phyloP scores from a whole-genome alignment of 2,329 filamentous ascomycete species.

The Colletotrichum euphorbiae region DNA sequence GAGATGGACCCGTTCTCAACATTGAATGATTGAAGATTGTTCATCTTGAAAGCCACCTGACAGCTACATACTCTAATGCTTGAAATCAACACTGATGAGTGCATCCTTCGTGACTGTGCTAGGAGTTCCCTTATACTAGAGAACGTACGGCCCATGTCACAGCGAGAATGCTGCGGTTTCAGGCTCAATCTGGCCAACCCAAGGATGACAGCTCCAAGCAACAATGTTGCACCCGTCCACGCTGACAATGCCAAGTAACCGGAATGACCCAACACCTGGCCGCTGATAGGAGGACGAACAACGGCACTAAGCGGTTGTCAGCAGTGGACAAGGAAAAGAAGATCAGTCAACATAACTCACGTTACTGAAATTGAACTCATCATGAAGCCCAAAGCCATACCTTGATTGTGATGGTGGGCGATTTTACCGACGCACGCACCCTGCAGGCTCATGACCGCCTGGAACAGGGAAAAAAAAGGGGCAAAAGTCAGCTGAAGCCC shows the following conservation, averaged over 20 bases:
- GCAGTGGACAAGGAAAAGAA: neutral
- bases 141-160: neutral
- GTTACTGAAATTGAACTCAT: constrained; percentile 56
- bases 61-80: no score
- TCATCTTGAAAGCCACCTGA: no score
- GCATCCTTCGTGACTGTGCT: no score
- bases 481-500: neutral
- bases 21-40: no score
- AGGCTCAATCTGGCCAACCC: constrained; percentile 36
- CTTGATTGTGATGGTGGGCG: constrained; percentile 51
- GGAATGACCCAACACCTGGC: constrained; percentile 50
- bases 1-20: no score
- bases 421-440: constrained; percentile 58
- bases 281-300: constrained; percentile 56
- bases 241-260: constrained; percentile 55
- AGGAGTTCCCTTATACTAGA: no score
- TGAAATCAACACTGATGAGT: no score
- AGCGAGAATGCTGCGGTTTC: neutral
- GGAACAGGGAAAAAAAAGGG: constrained; percentile 23
- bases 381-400: constrained; percentile 55
- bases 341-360: constrained; percentile 45
- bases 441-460: constrained; percentile 61
- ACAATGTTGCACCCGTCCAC: constrained; percentile 49
- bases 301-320: constrained; percentile 47
- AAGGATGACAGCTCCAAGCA: constrained; percentile 47